Percentiles rank a stretch among this genome's conserved stretches.
phyloP scores from a whole-genome alignment of 768 basidiomycete species.

The Auriscalpium vulgare region DNA sequence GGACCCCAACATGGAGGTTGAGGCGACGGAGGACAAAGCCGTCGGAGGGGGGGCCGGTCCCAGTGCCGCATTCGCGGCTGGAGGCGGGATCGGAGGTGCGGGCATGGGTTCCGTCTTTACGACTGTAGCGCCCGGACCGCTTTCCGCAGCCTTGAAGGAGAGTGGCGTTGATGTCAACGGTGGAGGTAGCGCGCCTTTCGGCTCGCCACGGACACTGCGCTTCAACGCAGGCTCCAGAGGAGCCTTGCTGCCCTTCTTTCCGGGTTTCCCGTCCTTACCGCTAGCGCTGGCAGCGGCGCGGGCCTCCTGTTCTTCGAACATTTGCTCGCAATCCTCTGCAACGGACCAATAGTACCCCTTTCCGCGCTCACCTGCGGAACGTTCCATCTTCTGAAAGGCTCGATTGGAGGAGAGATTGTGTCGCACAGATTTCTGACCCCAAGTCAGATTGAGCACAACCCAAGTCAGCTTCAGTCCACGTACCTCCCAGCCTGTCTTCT shows the following conservation, averaged over 20 bases:
- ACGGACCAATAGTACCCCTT: conserved; percentile 94
- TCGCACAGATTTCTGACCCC: conserved; percentile 70
- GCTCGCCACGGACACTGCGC: conserved; percentile 60
- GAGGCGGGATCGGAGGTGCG: conserved; percentile 5
- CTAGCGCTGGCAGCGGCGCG: conserved; percentile 22
- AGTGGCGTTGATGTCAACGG: conserved; percentile 63
- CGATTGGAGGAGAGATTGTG: conserved; percentile 91
- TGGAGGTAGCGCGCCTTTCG: conserved; percentile 54
- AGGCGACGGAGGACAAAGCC: conserved; percentile 6
- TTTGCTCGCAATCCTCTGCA: conserved; percentile 63
- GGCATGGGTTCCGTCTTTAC: conserved; percentile 19
- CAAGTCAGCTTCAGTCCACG: conserved; percentile 20
- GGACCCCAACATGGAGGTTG: background rate
- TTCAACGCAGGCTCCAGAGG: conserved; percentile 58
- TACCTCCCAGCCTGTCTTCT: conserved; percentile 87
- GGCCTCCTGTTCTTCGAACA: conserved; percentile 64
- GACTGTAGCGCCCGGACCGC: conserved; percentile 3
- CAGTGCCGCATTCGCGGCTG: conserved; percentile 18
- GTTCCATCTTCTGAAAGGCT: conserved; percentile 86
- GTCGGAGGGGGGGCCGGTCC: conserved; percentile 15
- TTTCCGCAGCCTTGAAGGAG: conserved; percentile 32
- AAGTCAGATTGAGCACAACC: background rate
- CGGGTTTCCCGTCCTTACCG: background rate
- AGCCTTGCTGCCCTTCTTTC: conserved; percentile 5
- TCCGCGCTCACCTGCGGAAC: conserved; percentile 75